Percentiles rank a stretch among this genome's conserved stretches.
Conservation (phyloP, 805 yeast genomes). For the Candida incommunis region DNA sequence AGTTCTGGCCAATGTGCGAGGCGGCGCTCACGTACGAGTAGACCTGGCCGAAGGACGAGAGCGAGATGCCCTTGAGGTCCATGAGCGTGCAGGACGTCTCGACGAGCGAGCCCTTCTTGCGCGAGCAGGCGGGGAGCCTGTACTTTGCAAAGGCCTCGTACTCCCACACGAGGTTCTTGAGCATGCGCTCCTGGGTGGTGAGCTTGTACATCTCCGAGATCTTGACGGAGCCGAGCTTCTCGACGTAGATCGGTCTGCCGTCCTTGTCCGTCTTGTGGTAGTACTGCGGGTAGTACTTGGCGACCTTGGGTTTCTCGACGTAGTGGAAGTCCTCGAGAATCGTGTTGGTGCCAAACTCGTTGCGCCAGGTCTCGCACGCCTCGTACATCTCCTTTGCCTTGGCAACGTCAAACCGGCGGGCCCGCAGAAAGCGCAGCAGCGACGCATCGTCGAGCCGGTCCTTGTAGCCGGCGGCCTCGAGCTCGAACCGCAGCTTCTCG, state of each 20-base stretch:
- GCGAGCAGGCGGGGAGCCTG: constrained; percentile 90
- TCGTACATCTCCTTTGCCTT: constrained; percentile 72
- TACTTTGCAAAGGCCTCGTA: constrained; percentile 77
- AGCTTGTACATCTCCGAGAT: constrained; percentile 82
- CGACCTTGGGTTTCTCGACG: constrained; percentile 84
- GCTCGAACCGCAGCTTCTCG: constrained; percentile 39
- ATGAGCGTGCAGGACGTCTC: constrained; percentile 95
- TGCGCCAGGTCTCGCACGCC: constrained; percentile 86
- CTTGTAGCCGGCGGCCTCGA: constrained; percentile 53
- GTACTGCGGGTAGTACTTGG: constrained; percentile 86
- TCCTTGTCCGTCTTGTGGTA: constrained; percentile 95
- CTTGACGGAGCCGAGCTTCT: constrained; percentile 86
- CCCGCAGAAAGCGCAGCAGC: constrained; percentile 71
- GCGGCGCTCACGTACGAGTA: constrained; percentile 85
- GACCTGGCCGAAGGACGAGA: constrained; percentile 73
- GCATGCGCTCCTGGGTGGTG: constrained; percentile 92
- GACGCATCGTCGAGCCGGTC: constrained; percentile 80
- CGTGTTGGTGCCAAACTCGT: constrained; percentile 73
- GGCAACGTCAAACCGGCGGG: constrained; percentile 80
- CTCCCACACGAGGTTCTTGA: constrained; percentile 93
- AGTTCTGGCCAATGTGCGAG: constrained; percentile 87
- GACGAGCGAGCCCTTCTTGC: constrained; percentile 59
- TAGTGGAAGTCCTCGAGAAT: constrained; percentile 79
- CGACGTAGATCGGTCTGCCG: constrained; percentile 92
- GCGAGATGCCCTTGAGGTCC: constrained; percentile 88